Conservation (phyloP, 768 basidiomycete species). For the Pisolithus marmoratus region DNA sequence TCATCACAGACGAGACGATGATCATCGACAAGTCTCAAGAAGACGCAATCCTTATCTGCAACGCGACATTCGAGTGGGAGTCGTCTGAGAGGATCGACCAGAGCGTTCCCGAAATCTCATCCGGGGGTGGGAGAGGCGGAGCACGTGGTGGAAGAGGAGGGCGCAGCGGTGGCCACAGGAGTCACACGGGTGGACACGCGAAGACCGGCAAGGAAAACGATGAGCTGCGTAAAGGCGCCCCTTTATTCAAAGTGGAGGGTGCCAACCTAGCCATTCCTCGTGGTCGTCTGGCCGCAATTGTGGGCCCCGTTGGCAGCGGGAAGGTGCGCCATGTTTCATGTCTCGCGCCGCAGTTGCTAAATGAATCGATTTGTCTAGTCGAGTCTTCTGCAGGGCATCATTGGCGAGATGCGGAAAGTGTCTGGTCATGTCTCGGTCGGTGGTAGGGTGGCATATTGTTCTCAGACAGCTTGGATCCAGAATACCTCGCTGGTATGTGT, state of each 20-base stretch:
- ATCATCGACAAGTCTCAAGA: constrained; percentile 40
- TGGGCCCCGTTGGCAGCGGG: constrained; percentile 66
- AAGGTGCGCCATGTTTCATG: constrained; percentile 30
- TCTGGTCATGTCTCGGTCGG: constrained; percentile 53
- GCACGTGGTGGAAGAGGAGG: constrained; percentile 1
- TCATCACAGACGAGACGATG: constrained; percentile 36
- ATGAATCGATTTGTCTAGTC: constrained; percentile 27
- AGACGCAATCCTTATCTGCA: constrained; percentile 43
- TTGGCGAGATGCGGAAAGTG: constrained; percentile 62
- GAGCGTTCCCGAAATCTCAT: neutral
- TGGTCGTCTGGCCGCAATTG: constrained; percentile 56
- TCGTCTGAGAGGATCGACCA: constrained; percentile 13
- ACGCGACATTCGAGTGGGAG: constrained; percentile 66
- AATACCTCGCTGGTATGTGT: constrained; percentile 51
- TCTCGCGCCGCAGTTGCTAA: neutral
- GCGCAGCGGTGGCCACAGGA: neutral
- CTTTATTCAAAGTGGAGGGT: constrained; percentile 42
- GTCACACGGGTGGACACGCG: neutral
- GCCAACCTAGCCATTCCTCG: constrained; percentile 49
- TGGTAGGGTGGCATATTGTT: constrained; percentile 61
- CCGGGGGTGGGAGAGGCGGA: neutral
- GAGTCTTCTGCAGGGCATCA: constrained; percentile 53
- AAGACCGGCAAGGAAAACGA: constrained; percentile 9
- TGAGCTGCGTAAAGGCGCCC: neutral
- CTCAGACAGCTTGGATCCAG: constrained; percentile 76